phyloP scores from a whole-genome alignment of 495 filamentous ascomycete species.

The Sabuloglossum arenarium region DNA sequence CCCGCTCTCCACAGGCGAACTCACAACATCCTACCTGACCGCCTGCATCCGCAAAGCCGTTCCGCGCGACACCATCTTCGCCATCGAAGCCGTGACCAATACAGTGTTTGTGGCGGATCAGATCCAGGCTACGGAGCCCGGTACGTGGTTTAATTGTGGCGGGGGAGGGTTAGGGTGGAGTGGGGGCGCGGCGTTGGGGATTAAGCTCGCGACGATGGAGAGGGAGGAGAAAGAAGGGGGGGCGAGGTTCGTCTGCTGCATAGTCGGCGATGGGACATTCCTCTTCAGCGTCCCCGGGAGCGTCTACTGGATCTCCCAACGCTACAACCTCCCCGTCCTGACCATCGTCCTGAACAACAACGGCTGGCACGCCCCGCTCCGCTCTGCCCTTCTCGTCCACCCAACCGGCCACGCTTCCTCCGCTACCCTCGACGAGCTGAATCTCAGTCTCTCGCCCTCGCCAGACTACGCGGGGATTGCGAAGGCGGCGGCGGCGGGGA shows the following conservation, averaged over 20 bases:
- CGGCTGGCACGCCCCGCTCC: conserved; percentile 68
- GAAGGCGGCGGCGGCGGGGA: conserved; percentile 65
- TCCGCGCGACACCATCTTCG: conserved; percentile 63
- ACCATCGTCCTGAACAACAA: conserved; percentile 92
- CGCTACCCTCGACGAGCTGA: conserved; percentile 67
- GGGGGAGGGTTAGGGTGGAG: conserved; percentile 90
- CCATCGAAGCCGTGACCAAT: conserved; percentile 76
- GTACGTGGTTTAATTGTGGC: conserved; percentile 83
- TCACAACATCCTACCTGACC: conserved; percentile 52
- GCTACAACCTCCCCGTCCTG: conserved; percentile 73
- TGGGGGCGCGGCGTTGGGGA: conserved; percentile 71
- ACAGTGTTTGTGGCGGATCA: conserved; percentile 62
- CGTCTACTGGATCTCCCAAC: conserved; percentile 79
- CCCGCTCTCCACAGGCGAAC: conserved; percentile 19
- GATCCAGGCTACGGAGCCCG: conserved; percentile 52
- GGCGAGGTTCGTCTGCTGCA: conserved; percentile 72
- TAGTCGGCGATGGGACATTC: conserved; percentile 85
- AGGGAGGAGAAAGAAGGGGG: too few relatives aligned
- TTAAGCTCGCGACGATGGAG: conserved; percentile 72
- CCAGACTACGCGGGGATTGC: conserved; percentile 89
- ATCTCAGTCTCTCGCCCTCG: conserved; percentile 68
- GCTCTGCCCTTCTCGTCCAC: conserved; percentile 60
- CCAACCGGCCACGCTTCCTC: conserved; percentile 59
- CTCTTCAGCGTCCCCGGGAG: conserved; percentile 75
- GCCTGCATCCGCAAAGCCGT: conserved; percentile 37